Evolutionary conservation across 345 rosid genomes (phyloP), one percentile per base, ranked within the genome.

Genomic region (Salix udensis): DNA sequence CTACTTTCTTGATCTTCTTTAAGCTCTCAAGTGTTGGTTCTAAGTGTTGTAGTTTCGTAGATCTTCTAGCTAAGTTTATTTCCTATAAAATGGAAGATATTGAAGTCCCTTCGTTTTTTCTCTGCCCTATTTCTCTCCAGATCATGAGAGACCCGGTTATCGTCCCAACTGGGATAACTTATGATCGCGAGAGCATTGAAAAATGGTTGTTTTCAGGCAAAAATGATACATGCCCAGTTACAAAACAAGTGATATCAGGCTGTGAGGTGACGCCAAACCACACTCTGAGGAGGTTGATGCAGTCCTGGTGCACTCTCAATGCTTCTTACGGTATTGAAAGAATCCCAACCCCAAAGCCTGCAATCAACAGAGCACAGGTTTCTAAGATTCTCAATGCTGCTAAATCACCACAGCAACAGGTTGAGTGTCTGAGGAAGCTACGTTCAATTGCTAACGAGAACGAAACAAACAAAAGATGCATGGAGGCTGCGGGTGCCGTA

Each of bases 251-350:
- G 68, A 74, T 95, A 1, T 67, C 82, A 6, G 87, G 84, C 46
- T 73, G 81, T 24, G 98, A 94, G 6, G 83, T 93, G 13, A 94
- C 97, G 0, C 98, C 98, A 3, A 94, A 94, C 83, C 92, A 91
- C 78, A 95, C 96, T 58, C 88, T 95, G 28, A 92, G 95, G 11
- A 89, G 98, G 16, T 81, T 95, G 55, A 88, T 95, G 69, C 98
- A 95, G 78, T 88, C 97, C 18, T 95, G 98, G 98, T 95, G 98
- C 77, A 90, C 88, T 11, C 76, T 95, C 65, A 91, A 95, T 50
- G 97, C 97, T 36, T 89, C 94, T 0, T 68, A 86, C 39, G 98
- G 98, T 18, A 69, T 95, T 14, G 93, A 95, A 80, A 86, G 96
- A 71, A 89, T 95, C 72, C 97, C 98, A 0, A 95, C 98, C 11